phyloP scores from a whole-genome alignment of 371 early-diverging fungal species.

The Nosema muscidifuracis region DNA sequence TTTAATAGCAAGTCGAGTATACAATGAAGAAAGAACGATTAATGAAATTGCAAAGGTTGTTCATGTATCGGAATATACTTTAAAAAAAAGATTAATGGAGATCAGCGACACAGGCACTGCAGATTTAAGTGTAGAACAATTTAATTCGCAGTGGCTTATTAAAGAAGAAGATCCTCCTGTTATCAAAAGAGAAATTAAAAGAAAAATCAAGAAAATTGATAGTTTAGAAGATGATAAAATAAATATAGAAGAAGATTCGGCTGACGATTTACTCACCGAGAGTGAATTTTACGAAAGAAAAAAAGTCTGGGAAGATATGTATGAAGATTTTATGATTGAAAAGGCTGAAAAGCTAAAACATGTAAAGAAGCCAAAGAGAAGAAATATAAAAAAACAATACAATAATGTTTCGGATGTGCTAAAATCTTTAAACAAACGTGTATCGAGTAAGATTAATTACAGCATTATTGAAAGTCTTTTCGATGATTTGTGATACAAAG shows the following conservation, averaged over 20 bases:
- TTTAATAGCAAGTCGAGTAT: slow-evolving; percentile 83
- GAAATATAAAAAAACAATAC: slow-evolving; percentile 41
- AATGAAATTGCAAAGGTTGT: slow-evolving; percentile 81
- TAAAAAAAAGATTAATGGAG: slow-evolving; percentile 77
- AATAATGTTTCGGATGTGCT: slow-evolving; percentile 58
- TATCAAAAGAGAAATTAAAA: slow-evolving; percentile 53
- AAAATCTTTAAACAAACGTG: slow-evolving; percentile 52
- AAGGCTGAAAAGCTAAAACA: slow-evolving; percentile 37
- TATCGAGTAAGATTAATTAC: slow-evolving; percentile 62
- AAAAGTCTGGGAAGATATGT: slow-evolving; percentile 61
- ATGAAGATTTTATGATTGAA: slow-evolving; percentile 60
- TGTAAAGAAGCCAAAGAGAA: slow-evolving; percentile 34
- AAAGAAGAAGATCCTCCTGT: slow-evolving; percentile 77
- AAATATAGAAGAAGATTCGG: slow-evolving; percentile 26
- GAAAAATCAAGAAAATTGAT: slow-evolving; percentile 48
- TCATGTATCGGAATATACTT: slow-evolving; percentile 79
- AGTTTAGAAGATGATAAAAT: slow-evolving; percentile 22
- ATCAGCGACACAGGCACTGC: slow-evolving; percentile 77
- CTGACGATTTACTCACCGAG: slow-evolving; percentile 42
- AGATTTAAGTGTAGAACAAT: slow-evolving; percentile 74
- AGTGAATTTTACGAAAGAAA: slow-evolving; percentile 55
- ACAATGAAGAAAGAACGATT: slow-evolving; percentile 75
- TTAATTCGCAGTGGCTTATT: slow-evolving; percentile 77
- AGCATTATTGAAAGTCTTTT: slow-evolving; percentile 58
- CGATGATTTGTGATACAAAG: slow-evolving; percentile 35